Base-by-base conservation (phyloP, 2,329 filamentous ascomycete species). In the Blumeriella jaapii region DNA sequence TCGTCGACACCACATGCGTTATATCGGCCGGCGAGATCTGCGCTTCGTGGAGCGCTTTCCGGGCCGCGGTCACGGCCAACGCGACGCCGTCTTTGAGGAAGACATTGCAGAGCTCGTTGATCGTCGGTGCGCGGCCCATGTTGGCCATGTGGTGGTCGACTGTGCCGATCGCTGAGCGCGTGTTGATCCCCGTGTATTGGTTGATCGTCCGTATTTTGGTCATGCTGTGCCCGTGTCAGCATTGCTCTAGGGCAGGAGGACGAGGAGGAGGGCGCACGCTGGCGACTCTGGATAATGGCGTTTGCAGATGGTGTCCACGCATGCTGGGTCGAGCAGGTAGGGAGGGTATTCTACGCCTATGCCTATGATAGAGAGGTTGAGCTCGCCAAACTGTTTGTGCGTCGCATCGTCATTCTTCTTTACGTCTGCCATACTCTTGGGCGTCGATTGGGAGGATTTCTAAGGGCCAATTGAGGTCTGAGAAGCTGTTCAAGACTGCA, bases 1-100 rank as follows among this genome's bases (percentile, higher is more conserved):
- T 80, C 0, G 74, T 78, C 15, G 74, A 69, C 6, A 82, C 74
- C 25, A 79, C 63, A 48, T 82, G 77, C 3, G 75, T 82, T 42
- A 82, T 74, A 33, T 74, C 60, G 3, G 52, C 50, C 0, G 64
- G 52, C 26, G 65, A 61, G 26, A 75, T 53, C 11, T 61, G 59
- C 4, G 72, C 69, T 52, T 76, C 71, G 6, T 59, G 56, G 7
- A 75, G 60, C 4, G 72, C 73, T 52, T 72, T 71, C 16, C 61
- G 59, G 14, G 69, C 61, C 2, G 73, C 73, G 7, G 55, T 57
- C 5, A 76, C 60, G 5, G 73, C 71, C 2, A 78, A 59, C 1
- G 71, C 69, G 2, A 78, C 61, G 9, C 73, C 73, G 24, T 74
- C 65, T 24, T 61, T 62, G 45, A 73, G 62, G 54, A 76, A 78